Evolutionary conservation across 192 early-diverging fungal species (phyloP), one percentile per base, ranked within the genome.

Genomic region (Mortierella hygrophila): DNA sequence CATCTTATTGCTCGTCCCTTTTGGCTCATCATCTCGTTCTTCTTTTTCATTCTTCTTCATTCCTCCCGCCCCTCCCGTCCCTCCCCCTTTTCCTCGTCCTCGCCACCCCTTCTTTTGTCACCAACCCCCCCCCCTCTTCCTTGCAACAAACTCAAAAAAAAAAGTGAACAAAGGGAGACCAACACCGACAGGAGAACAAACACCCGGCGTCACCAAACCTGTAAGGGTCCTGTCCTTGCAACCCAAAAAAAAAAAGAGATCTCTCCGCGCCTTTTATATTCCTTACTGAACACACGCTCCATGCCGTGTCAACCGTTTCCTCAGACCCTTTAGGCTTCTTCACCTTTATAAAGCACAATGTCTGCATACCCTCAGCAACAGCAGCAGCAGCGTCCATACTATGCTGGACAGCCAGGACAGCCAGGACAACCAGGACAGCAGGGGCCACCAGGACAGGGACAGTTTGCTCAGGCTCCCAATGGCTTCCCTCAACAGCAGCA

Each of bases 311-410:
- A 26, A 10, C n/a, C 0, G n/a, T 60, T 23, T 60, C n/a, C 40
- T 20, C 29, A 11, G 18, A 60, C 23, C 40, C 42, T 46, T 47
- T 44, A 42, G 69, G 29, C 69, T 44, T 73, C 54, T 16, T 20
- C 20, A 7, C 23, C 35, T 29, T 41, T 20, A 42, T 18, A 42
- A 60, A 37, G 44, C 18, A 23, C 52, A 69, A 82, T 82, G 81
- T 82, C 81, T 21, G 81, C 70, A 6, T 76, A 72, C 44, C 82
- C 82, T 72, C 74, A 69, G 21, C 82, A 79, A 41, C 77, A 37
- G 6, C 76, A 78, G 65, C 81, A 76, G 55, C 81, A 80, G 52
- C 78, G 79, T 29, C 84, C 82, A 44, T 69, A 38, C 21, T 84
- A 84, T 68, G 41, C 77, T 70, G 81, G 81, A 13, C 35, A 35